phyloP scores from a whole-genome alignment of 2,329 filamentous ascomycete genomes.

The Fusarium nurragi region DNA sequence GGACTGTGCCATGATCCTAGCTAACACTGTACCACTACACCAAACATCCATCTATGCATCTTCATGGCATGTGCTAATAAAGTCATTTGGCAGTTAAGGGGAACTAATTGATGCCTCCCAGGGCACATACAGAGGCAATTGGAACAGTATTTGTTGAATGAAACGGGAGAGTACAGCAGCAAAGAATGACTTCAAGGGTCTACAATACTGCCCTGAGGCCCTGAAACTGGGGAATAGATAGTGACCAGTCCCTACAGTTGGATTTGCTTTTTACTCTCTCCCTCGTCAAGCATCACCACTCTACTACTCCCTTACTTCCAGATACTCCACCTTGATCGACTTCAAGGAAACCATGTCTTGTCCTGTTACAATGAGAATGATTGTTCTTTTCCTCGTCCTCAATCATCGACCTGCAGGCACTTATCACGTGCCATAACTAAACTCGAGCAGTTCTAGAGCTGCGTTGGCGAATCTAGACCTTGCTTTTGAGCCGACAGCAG shows the following conservation, averaged over 20 bases:
- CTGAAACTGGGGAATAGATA: not conserved
- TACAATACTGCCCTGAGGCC: not conserved
- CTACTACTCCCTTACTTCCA: conserved; percentile 22
- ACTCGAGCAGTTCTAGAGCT: not conserved
- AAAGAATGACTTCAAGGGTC: not conserved
- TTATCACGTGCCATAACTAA: conserved; percentile 23
- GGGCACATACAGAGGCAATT: not conserved
- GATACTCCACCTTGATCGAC: conserved; percentile 18
- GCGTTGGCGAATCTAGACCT: not conserved
- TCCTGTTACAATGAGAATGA: conserved; percentile 8
- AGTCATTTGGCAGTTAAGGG: not conserved
- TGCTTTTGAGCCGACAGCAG: conserved; percentile 2
- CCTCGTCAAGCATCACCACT: not conserved
- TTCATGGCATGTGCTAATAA: too few relatives aligned
- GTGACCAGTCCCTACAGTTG: not conserved
- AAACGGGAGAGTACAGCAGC: not conserved
- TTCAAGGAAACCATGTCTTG: conserved; percentile 35
- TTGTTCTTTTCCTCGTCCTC: conserved; percentile 20
- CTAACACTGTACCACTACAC: not conserved
- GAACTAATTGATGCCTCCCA: not conserved
- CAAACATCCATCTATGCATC: not conserved
- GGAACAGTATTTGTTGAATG: not conserved
- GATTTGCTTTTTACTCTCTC: conserved; percentile 21
- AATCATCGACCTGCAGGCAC: conserved; percentile 4
- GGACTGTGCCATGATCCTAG: not conserved